Evolutionary conservation across 306 rosid species (phyloP), one percentile per base, ranked within the genome.

Genomic region (Cucumis hystrix): DNA sequence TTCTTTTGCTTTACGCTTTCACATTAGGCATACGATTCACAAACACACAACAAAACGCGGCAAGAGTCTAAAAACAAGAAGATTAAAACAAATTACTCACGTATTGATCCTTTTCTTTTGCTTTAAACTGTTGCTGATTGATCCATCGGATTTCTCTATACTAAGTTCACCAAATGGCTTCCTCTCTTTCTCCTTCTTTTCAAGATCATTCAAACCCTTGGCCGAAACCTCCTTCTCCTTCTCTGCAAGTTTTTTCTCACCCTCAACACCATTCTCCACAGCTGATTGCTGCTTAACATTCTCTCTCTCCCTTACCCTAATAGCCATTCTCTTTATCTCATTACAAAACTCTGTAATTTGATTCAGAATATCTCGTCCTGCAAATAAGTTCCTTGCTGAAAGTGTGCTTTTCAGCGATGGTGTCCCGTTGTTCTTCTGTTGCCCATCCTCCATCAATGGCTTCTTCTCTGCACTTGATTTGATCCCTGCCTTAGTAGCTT

Each of bases 281-380:
- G 51, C 81, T 70, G 59, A 45, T 55, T 47, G 79, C 75, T 47
- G 79, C 75, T 83, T 91, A 40, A 76, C 84, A 75, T 86, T 82
- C 72, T 91, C 97, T 81, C 85, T 83, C 85, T 89, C 97, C 82
- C 78, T 91, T 0, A 79, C 80, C 81, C 91, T 87, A 49, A 67
- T 82, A 0, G 96, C 93, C 88, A 96, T 64, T 84, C 84, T 91
- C 88, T 92, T 96, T 86, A 96, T 79, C 33, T 96, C 99, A 63
- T 77, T 87, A 80, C 97, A 96, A 83, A 96, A 92, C 59, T 91
- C 99, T 2, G 98, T 86, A 80, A 96, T 89, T 81, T 91, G 99
- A 76, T 86, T 89, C 70, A 96, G 80, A 77, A 95, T 88, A 68
- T 96, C 97, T 79, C 96, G 83, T 78, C 93, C 90, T 0, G 87